Evolutionary conservation across 2,329 filamentous ascomycete species (phyloP), one percentile per base, ranked within the genome.

Genomic region (Trichophyton mentagrophytes): DNA sequence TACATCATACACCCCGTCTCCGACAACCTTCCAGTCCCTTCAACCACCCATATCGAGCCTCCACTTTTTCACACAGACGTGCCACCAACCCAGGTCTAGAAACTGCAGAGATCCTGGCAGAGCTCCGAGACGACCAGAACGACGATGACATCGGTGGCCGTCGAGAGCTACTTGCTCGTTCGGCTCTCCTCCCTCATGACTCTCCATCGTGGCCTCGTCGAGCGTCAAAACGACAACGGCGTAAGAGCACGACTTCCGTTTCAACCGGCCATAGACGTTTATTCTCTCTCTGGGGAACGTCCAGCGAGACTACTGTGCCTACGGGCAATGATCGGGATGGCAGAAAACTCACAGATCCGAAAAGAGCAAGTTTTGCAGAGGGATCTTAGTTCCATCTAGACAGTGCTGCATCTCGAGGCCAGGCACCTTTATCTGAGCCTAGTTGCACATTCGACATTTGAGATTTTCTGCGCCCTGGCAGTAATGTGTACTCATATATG

Each of bases 51-150:
- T 69, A 73, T 62, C 67, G 70, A 51, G 69, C 71, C 17, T 71
- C 72, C 42, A 74, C 68, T 65, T 65, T 70, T 51, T 69, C 70
- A 61, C 64, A 68, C 17, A 77, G 76, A 61, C 79, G 77, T 67
- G 78, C 78, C 65, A 80, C 78, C 17, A 79, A 76, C 44, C 70
- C 71, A 70, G 83, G 59, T 83, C 82, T 78, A 61, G 88, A 93
- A 69, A 82, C 83, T 0, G 85, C 84, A 40, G 88, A 93, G 67
- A 93, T 95, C 36, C 95, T 90, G 90, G 88, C 85, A 61, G 90
- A 95, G 70, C 79, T 96, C 13, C 86, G 93, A 69, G 90, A 95
- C 67, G 84, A 87, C 46, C 81, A 83, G 22, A 68, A 70, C 61
- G 72, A 71, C 20, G 72, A 71, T 22, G 63, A 61, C 33, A 62